Conservation (phyloP, 805 yeast species). For the Metschnikowia hibisci region DNA sequence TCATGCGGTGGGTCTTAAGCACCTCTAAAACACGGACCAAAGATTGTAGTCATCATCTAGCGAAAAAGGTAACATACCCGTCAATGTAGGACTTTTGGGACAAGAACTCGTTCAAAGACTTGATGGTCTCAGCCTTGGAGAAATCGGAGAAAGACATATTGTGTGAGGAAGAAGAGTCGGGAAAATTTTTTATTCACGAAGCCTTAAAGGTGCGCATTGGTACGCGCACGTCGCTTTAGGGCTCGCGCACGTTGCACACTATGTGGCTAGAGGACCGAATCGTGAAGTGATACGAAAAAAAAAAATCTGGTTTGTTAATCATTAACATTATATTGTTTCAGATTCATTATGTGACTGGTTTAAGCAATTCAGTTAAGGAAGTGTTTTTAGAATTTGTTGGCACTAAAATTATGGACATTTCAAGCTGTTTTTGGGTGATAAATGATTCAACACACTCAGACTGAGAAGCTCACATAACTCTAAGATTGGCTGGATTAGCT, state of each 20-base stretch:
- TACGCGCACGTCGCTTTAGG: constrained; percentile 14
- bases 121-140: constrained; percentile 62
- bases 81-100: constrained; percentile 92
- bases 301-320: too few species aligned
- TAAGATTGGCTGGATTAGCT: neutral
- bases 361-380: too few species aligned
- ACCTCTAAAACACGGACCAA: constrained; percentile 98
- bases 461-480: too few species aligned
- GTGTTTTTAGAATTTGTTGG: too few species aligned
- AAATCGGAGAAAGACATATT: constrained; percentile 77
- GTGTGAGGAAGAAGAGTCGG: constrained; percentile 10
- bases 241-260: neutral
- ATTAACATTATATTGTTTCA: too few species aligned
- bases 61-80: constrained; percentile 64
- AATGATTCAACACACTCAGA: too few species aligned
- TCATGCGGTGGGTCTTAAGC: constrained; percentile 94
- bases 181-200: constrained; percentile 10
- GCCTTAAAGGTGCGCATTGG: constrained; percentile 5
- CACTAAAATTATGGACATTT: too few species aligned
- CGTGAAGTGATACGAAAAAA: neutral
- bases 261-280: neutral
- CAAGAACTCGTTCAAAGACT: constrained; percentile 76
- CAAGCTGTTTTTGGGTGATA: too few species aligned
- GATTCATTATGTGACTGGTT: too few species aligned
- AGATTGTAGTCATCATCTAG: constrained; percentile 61